Conservation (phyloP, 1,284 basidiomycete genomes). For the Tilletia setariae region DNA sequence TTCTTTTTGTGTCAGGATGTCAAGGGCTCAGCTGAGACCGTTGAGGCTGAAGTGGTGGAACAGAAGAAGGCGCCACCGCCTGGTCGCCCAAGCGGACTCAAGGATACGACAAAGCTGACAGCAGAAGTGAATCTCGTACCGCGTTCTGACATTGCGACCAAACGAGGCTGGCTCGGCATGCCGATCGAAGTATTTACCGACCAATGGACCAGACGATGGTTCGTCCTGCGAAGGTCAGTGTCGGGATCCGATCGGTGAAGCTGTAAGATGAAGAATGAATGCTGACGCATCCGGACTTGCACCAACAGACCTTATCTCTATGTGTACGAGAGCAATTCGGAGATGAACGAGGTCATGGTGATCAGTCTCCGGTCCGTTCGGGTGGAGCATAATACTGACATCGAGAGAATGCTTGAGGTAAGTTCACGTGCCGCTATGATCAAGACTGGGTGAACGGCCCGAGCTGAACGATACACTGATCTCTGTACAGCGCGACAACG, state of each 20-base stretch:
- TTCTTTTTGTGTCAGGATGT: constrained; percentile 64
- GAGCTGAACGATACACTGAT: constrained; percentile 55
- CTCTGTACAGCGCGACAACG: constrained; percentile 22
- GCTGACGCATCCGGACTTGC: background rate
- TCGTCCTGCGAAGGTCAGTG: constrained; percentile 66
- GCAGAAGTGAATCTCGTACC: constrained; percentile 33
- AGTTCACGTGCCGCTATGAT: background rate
- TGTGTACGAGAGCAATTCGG: constrained; percentile 74
- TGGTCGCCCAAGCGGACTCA: background rate
- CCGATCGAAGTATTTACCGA: constrained; percentile 75
- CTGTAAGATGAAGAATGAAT: background rate
- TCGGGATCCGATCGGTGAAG: background rate
- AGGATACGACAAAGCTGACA: constrained; percentile 29
- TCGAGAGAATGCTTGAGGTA: constrained; percentile 80
- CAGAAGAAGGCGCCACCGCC: background rate
- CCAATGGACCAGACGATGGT: constrained; percentile 78
- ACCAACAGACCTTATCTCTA: constrained; percentile 75
- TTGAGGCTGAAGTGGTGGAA: constrained; percentile 55
- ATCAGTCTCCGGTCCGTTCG: constrained; percentile 81
- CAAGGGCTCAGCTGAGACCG: constrained; percentile 73
- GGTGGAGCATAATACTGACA: constrained; percentile 78
- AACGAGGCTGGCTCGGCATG: constrained; percentile 76
- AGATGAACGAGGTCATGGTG: constrained; percentile 73
- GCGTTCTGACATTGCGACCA: constrained; percentile 72
- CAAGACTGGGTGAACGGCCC: constrained; percentile 31